Evolutionary conservation across 345 rosid genomes (phyloP).

Genomic region (Hibiscus tridactylites): DNA sequence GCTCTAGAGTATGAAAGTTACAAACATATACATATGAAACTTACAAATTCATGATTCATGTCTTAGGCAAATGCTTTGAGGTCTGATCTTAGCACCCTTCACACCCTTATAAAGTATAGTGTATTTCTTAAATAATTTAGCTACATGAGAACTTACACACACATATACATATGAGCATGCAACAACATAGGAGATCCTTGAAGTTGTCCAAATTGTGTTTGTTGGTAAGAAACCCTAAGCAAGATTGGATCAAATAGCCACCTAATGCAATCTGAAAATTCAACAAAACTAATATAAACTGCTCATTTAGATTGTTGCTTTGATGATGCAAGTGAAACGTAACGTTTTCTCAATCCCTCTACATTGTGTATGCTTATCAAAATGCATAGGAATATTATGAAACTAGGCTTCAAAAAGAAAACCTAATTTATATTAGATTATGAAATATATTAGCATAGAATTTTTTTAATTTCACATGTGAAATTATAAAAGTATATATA

Average conservation of each 20-base stretch:
- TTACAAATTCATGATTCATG: no score
- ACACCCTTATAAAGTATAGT: no score
- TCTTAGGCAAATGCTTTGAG: no score
- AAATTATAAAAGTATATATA: no score
- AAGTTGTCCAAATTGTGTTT: background rate
- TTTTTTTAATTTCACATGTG: no score
- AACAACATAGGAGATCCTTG: background rate
- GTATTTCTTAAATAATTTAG: no score
- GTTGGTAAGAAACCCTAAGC: slow-evolving; percentile 1
- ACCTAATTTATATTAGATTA: no score
- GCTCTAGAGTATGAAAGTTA: background rate
- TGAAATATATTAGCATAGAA: no score
- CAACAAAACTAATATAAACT: background rate
- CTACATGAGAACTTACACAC: background rate
- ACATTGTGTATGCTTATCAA: background rate
- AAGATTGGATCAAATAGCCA: background rate
- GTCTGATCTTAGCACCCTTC: no score
- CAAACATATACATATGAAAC: no score
- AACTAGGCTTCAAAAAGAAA: no score
- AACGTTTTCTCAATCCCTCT: background rate
- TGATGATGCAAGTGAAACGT: background rate
- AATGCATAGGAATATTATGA: background rate
- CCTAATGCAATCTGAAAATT: background rate
- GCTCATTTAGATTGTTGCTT: background rate
- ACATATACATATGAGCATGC: no score